A percentile compares a stretch with the other conserved stretches of the same genome.
Evolutionary conservation across 306 rosid species (phyloP).

Genomic region (Dicorynia guianensis): DNA sequence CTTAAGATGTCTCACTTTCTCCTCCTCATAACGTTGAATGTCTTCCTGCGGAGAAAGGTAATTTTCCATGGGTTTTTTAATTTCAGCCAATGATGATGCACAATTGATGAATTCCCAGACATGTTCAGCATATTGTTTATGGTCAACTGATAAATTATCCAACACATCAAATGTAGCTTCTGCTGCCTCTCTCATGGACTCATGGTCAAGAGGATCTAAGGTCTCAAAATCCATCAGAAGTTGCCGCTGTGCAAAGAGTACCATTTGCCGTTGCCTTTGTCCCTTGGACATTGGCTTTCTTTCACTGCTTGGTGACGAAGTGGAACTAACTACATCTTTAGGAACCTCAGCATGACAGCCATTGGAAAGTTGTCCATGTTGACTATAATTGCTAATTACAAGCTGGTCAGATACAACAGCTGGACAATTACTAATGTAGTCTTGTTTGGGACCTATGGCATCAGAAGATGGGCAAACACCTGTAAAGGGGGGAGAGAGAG

Average conservation of each 20-base stretch:
- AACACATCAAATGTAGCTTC: slow-evolving; percentile 27
- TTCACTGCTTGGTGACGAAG: slow-evolving; percentile 11
- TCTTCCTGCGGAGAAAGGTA: slow-evolving; percentile 32
- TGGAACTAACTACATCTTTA: background rate
- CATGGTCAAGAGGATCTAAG: slow-evolving; percentile 29
- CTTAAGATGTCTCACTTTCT: slow-evolving; percentile 29
- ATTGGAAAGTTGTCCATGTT: slow-evolving; percentile 14
- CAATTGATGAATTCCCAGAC: slow-evolving; percentile 42
- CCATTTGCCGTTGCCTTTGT: slow-evolving; percentile 13
- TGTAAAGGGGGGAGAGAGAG: no score
- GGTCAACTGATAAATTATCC: slow-evolving; percentile 14
- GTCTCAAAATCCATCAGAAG: slow-evolving; percentile 39
- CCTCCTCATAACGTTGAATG: slow-evolving; percentile 29
- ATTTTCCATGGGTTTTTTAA: slow-evolving; percentile 32
- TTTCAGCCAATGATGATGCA: slow-evolving; percentile 27
- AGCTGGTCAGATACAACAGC: no score
- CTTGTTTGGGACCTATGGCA: no score
- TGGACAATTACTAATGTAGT: no score
- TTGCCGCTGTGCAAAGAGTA: background rate
- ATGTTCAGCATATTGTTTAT: slow-evolving; percentile 35
- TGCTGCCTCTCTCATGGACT: slow-evolving; percentile 45
- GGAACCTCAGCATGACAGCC: slow-evolving; percentile 16
- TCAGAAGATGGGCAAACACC: no score
- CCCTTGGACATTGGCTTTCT: slow-evolving; percentile 30
- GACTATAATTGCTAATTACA: background rate